Evolutionary conservation across 2,329 filamentous ascomycete genomes (phyloP).

Genomic region (Rachicladosporium sp.): DNA sequence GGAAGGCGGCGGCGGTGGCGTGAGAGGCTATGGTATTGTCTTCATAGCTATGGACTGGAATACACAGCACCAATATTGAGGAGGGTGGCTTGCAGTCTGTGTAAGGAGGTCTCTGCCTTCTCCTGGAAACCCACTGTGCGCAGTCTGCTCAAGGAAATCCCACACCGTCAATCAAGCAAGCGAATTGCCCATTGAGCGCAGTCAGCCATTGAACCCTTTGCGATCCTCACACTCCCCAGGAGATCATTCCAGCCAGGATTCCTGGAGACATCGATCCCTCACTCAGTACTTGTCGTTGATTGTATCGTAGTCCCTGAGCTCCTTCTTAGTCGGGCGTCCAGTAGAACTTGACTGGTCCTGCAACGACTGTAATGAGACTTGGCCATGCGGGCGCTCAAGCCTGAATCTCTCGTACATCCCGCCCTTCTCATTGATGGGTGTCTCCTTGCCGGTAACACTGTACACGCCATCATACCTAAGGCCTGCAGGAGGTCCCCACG

Average conservation of each 20-base stretch:
- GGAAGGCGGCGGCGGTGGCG: constrained; percentile 26
- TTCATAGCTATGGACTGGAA: not conserved
- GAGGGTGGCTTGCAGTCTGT: too few relatives aligned
- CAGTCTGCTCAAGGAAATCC: too few relatives aligned
- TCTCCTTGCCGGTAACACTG: constrained; percentile 5
- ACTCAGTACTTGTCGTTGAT: constrained; percentile 10
- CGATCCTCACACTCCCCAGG: too few relatives aligned
- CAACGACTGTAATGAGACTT: constrained; percentile 1
- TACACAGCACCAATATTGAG: not conserved
- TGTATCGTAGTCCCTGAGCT: constrained; percentile 10
- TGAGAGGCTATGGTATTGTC: not conserved
- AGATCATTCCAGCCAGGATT: too few relatives aligned
- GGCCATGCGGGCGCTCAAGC: constrained; percentile 10
- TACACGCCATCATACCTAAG: constrained; percentile 19
- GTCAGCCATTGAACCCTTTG: too few relatives aligned
- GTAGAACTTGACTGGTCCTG: constrained; percentile 2
- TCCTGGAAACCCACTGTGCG: too few relatives aligned
- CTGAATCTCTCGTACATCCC: constrained; percentile 18
- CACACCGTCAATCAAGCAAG: too few relatives aligned
- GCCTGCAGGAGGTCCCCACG: constrained; percentile 10
- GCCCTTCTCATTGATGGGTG: constrained; percentile 12
- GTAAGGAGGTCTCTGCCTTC: too few relatives aligned
- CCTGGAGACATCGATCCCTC: too few relatives aligned
- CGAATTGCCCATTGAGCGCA: too few relatives aligned
- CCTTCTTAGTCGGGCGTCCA: constrained; percentile 8